phyloP scores from a whole-genome alignment of 345 rosid species.

The Brassica carinata region DNA sequence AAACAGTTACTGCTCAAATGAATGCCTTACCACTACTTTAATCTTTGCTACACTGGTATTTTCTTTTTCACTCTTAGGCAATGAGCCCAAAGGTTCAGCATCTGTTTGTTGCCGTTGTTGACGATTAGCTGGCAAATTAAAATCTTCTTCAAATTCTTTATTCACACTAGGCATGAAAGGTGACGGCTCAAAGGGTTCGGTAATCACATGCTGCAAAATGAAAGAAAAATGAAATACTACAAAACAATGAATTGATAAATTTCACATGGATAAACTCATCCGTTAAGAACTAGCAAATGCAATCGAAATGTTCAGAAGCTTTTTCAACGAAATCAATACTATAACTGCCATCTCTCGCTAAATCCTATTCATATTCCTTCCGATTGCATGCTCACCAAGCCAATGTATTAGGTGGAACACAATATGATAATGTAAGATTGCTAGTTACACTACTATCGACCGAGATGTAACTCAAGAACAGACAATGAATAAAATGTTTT shows the following conservation, averaged over 20 bases:
- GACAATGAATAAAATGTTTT: background rate
- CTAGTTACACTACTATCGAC: background rate
- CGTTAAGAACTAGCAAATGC: slow-evolving; percentile 6
- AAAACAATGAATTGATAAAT: slow-evolving; percentile 24
- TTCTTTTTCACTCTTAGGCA: slow-evolving; percentile 69
- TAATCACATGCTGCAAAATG: slow-evolving; percentile 72
- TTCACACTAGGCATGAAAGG: slow-evolving; percentile 75
- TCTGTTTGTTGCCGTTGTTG: slow-evolving; percentile 60
- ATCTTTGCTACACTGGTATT: slow-evolving; percentile 87
- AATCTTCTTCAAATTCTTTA: slow-evolving; percentile 71
- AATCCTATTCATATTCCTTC: background rate
- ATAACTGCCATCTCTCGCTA: background rate
- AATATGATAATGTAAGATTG: background rate
- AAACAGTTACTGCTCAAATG: slow-evolving; percentile 12
- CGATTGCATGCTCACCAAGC: slow-evolving; percentile 3
- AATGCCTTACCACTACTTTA: slow-evolving; percentile 91
- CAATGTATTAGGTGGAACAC: background rate
- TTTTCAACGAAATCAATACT: background rate
- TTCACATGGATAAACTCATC: background rate
- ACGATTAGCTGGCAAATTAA: slow-evolving; percentile 46
- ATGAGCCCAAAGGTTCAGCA: slow-evolving; percentile 51
- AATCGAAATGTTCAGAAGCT: background rate
- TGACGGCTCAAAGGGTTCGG: slow-evolving; percentile 93
- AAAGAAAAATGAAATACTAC: slow-evolving; percentile 1
- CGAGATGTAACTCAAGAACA: background rate